These are phyloP conservation scores for Cystobasidiopsis lactophilus DNA, from an alignment of 768 basidiomycete genomes.

Conservation along the genomic window DNA sequence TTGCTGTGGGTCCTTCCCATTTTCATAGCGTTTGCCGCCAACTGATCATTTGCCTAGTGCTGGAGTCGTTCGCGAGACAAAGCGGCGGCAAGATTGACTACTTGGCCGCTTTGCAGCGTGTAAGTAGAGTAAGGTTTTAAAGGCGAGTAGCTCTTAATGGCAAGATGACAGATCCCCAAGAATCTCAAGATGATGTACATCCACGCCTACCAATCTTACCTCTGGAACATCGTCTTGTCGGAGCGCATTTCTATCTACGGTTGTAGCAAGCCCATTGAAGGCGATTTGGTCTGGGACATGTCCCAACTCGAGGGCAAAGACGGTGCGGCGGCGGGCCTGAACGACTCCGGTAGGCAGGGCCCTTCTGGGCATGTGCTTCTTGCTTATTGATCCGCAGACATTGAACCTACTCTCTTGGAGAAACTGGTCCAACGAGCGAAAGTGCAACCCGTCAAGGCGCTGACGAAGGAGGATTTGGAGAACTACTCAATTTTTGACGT, in stretches of 20 bases:
- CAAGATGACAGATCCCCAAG: constrained; percentile 53
- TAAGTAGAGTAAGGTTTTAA: not conserved
- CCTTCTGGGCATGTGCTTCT: no score
- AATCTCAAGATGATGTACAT: constrained; percentile 94
- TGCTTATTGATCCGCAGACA: no score
- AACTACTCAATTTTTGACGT: constrained; percentile 82
- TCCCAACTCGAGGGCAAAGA: not conserved
- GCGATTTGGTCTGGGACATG: constrained; percentile 67
- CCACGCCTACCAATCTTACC: constrained; percentile 93
- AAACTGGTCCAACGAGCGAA: constrained; percentile 7
- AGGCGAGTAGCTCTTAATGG: not conserved
- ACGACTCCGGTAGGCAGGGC: constrained; percentile 13
- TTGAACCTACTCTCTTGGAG: constrained; percentile 1
- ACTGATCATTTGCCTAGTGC: no score
- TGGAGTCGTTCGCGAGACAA: constrained; percentile 72
- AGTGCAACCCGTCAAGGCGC: constrained; percentile 39
- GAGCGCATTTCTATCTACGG: constrained; percentile 69
- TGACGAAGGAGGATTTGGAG: constrained; percentile 53
- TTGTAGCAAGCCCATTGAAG: constrained; percentile 46
- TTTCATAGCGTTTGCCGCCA: no score
- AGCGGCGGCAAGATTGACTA: constrained; percentile 52
- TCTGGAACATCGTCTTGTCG: constrained; percentile 94
- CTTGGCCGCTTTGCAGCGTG: constrained; percentile 4
- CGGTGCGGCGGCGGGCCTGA: constrained; percentile 2
- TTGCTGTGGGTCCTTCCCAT: constrained; percentile 33